These are phyloP conservation scores for Lentinula raphanica DNA, from an alignment of 768 basidiomycete genomes.

Conservation along the genomic window DNA sequence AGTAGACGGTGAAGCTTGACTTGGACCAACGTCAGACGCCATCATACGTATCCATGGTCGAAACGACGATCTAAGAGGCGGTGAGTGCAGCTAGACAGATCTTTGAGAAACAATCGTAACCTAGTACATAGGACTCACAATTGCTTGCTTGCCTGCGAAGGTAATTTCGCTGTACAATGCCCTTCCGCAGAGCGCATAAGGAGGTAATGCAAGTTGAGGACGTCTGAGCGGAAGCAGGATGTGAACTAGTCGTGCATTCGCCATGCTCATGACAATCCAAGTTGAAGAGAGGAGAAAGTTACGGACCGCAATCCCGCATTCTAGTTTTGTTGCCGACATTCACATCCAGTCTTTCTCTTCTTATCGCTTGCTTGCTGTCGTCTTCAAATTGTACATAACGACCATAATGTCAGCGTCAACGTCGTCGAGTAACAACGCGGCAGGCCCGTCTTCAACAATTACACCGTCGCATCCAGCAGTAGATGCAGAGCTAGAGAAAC, in stretches of 20 bases:
- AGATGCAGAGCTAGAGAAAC: conserved; percentile 69
- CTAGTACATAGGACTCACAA: not conserved
- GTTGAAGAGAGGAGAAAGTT: not conserved
- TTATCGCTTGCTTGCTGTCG: conserved; percentile 7
- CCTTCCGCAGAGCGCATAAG: not conserved
- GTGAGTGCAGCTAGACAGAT: not conserved
- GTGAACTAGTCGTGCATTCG: not conserved
- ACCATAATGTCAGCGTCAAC: conserved; percentile 16
- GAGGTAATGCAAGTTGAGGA: not conserved
- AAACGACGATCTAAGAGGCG: not conserved
- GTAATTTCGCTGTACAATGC: not conserved
- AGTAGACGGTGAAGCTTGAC: not conserved
- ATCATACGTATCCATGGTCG: not conserved
- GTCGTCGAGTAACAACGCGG: conserved; percentile 10
- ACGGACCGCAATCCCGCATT: not conserved
- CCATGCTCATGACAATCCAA: not conserved
- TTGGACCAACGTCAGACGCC: not conserved
- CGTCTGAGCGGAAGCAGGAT: not conserved
- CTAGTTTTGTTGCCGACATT: not conserved
- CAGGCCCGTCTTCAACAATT: conserved; percentile 2
- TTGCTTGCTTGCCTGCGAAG: not conserved
- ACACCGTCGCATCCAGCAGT: conserved; percentile 18
- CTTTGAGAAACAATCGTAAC: not conserved
- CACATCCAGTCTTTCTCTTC: not conserved
- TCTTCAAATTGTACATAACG: not conserved